Evolutionary conservation across 2,329 filamentous ascomycete genomes (phyloP), one percentile per base, ranked within the genome.

Genomic region (Clarireedia monteithiana): DNA sequence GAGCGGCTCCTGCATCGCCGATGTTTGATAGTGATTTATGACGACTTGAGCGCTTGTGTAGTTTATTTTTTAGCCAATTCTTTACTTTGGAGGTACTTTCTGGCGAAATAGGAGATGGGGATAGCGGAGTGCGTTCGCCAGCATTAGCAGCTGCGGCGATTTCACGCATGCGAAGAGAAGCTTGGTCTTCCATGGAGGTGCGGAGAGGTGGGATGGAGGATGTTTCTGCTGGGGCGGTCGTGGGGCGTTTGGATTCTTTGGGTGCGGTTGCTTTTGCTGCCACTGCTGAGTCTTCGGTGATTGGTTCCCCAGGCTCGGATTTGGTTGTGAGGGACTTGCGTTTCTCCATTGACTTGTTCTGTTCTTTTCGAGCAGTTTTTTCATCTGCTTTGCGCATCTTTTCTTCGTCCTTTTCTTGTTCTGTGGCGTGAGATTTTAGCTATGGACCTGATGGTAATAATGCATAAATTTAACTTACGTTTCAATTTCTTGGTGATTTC

Each of bases 51-150:
- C 38, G 20, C 7, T 20, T 50, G 24, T 17, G 23, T 58, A 83
- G 77, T 5, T 75, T 77, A 24, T 75, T 77, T 66, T 77, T 82
- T 53, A 83, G 71, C 80, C 80, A 83, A 40, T 72, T 74, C 61
- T 75, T 81, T 6, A 66, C 58, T 57, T 63, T 64, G 40, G 58
- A 55, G 15, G 53, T 49, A 50, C 63, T 58, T 36, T 58, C 55
- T 38, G 62, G 50, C 17, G 62, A 59, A 3, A 24, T 50, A 10
- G 52, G 52, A n/a, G 39, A 50, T 30, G 62, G 50, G 17, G 62
- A 63, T 38, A 63, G 50, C 4, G 63, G 59, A 7, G 63, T 62
- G 7, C 57, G 27, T 49, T 62, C 58, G 20, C 2, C n/a, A n/a
- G 44, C 27, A 27, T 64, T 64, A 12, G 60, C 60, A 34, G 60